Percentiles rank a stretch among this genome's conserved stretches.
These are phyloP conservation scores for Globisporangium paddicum DNA, from an alignment of 352 stramenopile species.

Conservation along the genomic window DNA sequence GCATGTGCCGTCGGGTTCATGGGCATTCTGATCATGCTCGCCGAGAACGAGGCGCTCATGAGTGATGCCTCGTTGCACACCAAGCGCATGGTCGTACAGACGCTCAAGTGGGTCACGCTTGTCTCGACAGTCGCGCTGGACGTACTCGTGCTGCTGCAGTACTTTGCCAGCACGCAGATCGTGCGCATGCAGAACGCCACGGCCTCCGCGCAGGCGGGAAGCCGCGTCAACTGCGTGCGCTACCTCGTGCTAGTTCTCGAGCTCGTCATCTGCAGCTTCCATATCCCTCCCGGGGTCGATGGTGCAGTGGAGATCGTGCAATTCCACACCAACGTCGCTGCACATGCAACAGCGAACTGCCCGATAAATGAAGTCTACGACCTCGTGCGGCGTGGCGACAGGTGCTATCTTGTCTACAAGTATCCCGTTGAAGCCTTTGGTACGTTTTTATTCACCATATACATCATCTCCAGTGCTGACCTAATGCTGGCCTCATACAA, in stretches of 20 bases:
- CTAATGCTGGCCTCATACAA: not conserved
- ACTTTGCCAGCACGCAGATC: constrained; percentile 38
- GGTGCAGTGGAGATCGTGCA: constrained; percentile 40
- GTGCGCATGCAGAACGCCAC: constrained; percentile 48
- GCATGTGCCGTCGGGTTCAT: constrained; percentile 38
- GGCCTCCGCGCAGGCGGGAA: constrained; percentile 12
- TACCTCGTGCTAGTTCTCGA: constrained; percentile 39
- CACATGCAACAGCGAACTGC: constrained; percentile 13
- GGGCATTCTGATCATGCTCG: constrained; percentile 61
- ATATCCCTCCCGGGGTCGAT: constrained; percentile 45
- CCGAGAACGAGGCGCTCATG: constrained; percentile 57
- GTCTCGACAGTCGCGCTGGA: constrained; percentile 38
- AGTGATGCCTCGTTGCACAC: constrained; percentile 1
- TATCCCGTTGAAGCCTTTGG: constrained; percentile 61
- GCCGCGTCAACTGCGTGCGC: constrained; percentile 22
- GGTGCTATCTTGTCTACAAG: constrained; percentile 58
- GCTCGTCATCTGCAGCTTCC: constrained; percentile 57
- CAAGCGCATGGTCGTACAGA: constrained; percentile 9
- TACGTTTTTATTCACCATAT: constrained; percentile 10
- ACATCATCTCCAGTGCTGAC: not conserved
- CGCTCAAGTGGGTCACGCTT: constrained; percentile 34
- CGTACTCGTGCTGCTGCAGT: constrained; percentile 44
- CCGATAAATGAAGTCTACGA: constrained; percentile 21
- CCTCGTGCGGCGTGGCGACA: constrained; percentile 21
- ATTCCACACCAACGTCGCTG: constrained; percentile 29